Conservation (phyloP, 495 filamentous ascomycete genomes). For the Apodospora peruviana region DNA sequence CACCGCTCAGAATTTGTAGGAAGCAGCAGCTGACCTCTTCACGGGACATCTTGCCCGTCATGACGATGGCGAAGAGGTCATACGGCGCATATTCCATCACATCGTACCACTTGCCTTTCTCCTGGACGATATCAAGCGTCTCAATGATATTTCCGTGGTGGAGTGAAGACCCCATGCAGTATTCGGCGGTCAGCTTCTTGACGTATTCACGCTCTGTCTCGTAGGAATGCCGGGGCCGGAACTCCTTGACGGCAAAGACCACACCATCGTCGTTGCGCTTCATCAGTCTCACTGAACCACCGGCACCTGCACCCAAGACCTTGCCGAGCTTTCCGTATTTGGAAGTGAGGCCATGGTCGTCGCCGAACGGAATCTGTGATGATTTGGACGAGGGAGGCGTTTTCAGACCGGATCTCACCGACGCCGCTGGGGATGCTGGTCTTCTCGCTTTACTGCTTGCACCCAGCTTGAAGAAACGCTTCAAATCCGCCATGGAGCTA, state of each 20-base stretch:
- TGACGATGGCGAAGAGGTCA: slow-evolving; percentile 96
- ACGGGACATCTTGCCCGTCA: slow-evolving; percentile 96
- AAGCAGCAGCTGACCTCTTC: slow-evolving; percentile 89
- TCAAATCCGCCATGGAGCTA: slow-evolving; percentile 89
- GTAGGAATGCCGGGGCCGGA: slow-evolving; percentile 86
- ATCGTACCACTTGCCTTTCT: slow-evolving; percentile 94
- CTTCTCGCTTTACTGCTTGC: slow-evolving; percentile 62
- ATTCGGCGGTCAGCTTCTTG: slow-evolving; percentile 99
- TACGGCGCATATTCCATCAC: slow-evolving; percentile 99
- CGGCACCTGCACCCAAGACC: slow-evolving; percentile 89
- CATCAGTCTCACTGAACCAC: slow-evolving; percentile 91
- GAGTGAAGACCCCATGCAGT: slow-evolving; percentile 94
- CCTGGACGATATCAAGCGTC: slow-evolving; percentile 92
- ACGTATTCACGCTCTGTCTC: slow-evolving; percentile 92
- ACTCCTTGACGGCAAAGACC: slow-evolving; percentile 97
- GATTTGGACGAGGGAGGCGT: slow-evolving; percentile 54
- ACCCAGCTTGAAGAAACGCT: slow-evolving; percentile 79
- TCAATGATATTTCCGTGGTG: slow-evolving; percentile 99
- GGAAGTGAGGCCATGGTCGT: slow-evolving; percentile 83
- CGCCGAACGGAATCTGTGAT: slow-evolving; percentile 78
- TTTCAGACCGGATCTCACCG: slow-evolving; percentile 45
- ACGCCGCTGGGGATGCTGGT: slow-evolving; percentile 52
- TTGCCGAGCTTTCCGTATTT: slow-evolving; percentile 96
- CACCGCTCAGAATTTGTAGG: slow-evolving; percentile 89
- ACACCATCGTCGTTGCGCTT: slow-evolving; percentile 83